Evolutionary conservation across 495 filamentous ascomycete genomes (phyloP), one percentile per base, ranked within the genome.

Genomic region (Penicillium diatomitis): DNA sequence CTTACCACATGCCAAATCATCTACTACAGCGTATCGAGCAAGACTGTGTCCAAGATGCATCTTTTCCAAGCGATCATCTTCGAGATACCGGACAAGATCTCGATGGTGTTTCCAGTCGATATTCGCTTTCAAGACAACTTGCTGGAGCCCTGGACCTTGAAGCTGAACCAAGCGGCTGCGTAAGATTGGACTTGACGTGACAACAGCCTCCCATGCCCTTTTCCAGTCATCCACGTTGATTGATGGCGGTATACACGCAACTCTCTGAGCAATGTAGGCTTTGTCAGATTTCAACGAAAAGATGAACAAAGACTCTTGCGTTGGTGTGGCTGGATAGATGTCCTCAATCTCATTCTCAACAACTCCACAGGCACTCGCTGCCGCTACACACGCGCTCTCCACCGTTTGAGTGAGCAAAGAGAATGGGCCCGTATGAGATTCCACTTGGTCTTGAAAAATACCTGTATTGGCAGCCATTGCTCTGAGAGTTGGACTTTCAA

Each of bases 301-400:
- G 1, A 76, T 77, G 57, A 84, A 74, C 2, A 86, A 61, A 0
- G 77, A 81, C 54, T 83, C 82, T 54, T 87, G 83, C 0, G 82
- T 67, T 3, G 82, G 79, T 0, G 81, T 83, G 60, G 78, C 83
- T 1, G 80, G 80, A 50, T 83, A 84, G 30, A 81, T 70, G 39
- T 74, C 71, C 44, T 72, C 51, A 30, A 84, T 52, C 0, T 60
- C 52, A 4, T 44, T 52, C 27, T 55, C 49, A 29, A 61, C 53
- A 4, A 59, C 35, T 37, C 61, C 67, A 48, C 61, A 70, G n/a
- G 54, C 48, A 5, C 56, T 10, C 8, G 61, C 51, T 3, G 63
- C 65, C 38, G 71, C 68, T 0, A 48, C 6, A 20, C 56, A 60
- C 12, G 61, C 65, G 38, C 56, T 64, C 4, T 68, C 60, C 6